Evolutionary conservation across 1,284 basidiomycete genomes (phyloP), one percentile per base, ranked within the genome.

Genomic region (Meira nashicola): DNA sequence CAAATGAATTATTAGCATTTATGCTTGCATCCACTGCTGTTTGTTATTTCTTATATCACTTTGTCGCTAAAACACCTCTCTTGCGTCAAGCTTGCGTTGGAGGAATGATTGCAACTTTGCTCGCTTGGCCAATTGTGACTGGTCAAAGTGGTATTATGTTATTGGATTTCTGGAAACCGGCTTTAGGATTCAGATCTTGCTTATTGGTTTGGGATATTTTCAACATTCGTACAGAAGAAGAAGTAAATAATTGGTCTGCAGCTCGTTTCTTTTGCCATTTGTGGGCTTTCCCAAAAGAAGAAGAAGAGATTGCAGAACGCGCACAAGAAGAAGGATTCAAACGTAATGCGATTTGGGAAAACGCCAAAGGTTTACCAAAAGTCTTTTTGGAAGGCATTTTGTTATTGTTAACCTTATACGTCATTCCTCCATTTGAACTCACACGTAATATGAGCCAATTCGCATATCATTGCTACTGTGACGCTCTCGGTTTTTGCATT

Each of bases 191-290:
- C 67, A 65, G 76, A 21, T 66, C 71, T 1, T 60, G 65, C 43
- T 40, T 59, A 14, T 64, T 76, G 40, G 64, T 71, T 19, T 78
- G 74, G 74, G 76, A 78, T 57, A 69, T 78, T 40, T 74, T 75
- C 59, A 60, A 63, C 43, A 74, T 77, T 51, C 71, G 76, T 23
- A 53, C 66, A 28, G 25, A 55, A 19, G 56, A 70, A 15, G 74
- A 78, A 51, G 73, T 78, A 38, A 44, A 70, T 14, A 47, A 41
- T 1, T 78, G 76, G 76, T 58, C 54, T 23, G 60, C 65, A 52
- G 57, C 60, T 14, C 56, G 63, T 51, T 70, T 73, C 64, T 70
- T 75, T 55, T 67, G 68, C n/a, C 71, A 76, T 48, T 69, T 78
- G 23, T 76, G 71, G 70, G 71, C 73, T 2, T 74, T 78, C 61